Percentiles rank a stretch among this genome's conserved stretches.
Conservation (phyloP, 169 alveolate genomes). For the Eimeria acervulina region DNA sequence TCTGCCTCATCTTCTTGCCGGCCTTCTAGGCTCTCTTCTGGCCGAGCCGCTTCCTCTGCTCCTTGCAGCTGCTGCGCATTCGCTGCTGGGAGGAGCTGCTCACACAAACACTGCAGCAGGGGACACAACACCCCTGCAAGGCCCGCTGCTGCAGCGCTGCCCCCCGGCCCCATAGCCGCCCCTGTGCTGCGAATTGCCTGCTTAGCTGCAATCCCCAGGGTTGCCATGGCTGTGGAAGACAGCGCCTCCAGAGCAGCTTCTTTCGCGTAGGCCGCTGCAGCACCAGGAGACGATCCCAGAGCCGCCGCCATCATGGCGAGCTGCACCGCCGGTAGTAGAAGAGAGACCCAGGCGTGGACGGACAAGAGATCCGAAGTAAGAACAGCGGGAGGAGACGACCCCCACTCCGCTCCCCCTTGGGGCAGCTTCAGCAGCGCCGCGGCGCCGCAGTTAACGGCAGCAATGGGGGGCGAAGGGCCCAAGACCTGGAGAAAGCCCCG, state of each 20-base stretch:
- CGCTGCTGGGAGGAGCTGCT: conserved; percentile 59
- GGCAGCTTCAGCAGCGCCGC: conserved; percentile 37
- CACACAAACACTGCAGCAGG: conserved; percentile 56
- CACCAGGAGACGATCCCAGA: conserved; percentile 10
- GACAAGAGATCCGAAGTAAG: not conserved
- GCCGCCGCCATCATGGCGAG: conserved; percentile 49
- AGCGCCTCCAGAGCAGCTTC: conserved; percentile 15
- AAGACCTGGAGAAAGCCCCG: conserved; percentile 22
- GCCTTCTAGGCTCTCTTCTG: not conserved
- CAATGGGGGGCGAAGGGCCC: conserved; percentile 51
- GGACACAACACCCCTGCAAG: conserved; percentile 25
- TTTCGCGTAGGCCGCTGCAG: not conserved
- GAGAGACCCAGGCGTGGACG: conserved; percentile 30
- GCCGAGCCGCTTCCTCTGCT: not conserved
- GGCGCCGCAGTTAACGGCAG: conserved; percentile 54
- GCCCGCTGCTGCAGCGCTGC: not conserved
- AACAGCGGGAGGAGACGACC: not conserved
- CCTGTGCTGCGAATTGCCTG: not conserved
- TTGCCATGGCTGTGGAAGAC: conserved; percentile 25
- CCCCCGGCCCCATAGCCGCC: not conserved
- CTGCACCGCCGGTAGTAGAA: conserved; percentile 48
- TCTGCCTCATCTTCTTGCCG: not conserved
- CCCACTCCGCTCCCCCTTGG: not conserved
- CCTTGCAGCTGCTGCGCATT: not conserved
- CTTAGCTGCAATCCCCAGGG: conserved; percentile 34